A percentile compares a stretch with the other conserved stretches of the same genome.
These are phyloP conservation scores for Chlorophyllum brunneum DNA, from an alignment of 768 basidiomycete species.

Conservation along the genomic window DNA sequence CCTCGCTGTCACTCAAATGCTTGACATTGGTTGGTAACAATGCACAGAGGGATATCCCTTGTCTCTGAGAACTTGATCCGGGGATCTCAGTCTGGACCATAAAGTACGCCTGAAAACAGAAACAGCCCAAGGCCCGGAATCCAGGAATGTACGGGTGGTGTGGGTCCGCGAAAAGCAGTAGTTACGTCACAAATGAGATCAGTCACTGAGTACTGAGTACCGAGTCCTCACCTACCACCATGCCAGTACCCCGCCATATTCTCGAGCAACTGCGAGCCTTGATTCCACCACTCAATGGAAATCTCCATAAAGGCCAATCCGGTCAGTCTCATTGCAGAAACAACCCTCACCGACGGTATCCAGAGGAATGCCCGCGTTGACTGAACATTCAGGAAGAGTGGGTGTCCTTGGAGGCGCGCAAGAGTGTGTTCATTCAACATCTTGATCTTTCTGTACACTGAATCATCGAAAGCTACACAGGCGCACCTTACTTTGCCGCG, in stretches of 20 bases:
- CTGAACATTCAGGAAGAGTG: slow-evolving; percentile 63
- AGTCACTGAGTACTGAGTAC: too few species aligned
- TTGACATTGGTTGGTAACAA: too few species aligned
- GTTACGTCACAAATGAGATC: background rate
- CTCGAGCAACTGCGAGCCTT: slow-evolving; percentile 73
- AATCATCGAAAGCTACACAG: slow-evolving; percentile 69
- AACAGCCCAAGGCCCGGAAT: too few species aligned
- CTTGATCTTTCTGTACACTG: background rate
- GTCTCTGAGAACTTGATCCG: too few species aligned
- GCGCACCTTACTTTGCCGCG: slow-evolving; percentile 94
- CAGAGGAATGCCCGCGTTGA: background rate
- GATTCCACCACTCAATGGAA: slow-evolving; percentile 86
- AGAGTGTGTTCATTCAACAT: slow-evolving; percentile 55
- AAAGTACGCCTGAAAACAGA: too few species aligned
- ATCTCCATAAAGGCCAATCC: slow-evolving; percentile 93
- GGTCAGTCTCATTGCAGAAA: slow-evolving; percentile 37
- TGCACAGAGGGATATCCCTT: too few species aligned
- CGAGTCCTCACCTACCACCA: slow-evolving; percentile 21
- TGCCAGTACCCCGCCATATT: slow-evolving; percentile 60
- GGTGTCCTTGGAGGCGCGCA: slow-evolving; percentile 92
- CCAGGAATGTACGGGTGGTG: too few species aligned
- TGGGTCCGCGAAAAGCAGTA: too few species aligned
- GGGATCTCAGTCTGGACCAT: too few species aligned
- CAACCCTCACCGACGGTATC: background rate
- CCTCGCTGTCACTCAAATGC: too few species aligned